These are phyloP conservation scores for Daldinia sp. DNA, from an alignment of 2,329 filamentous ascomycete species.

Conservation along the genomic window DNA sequence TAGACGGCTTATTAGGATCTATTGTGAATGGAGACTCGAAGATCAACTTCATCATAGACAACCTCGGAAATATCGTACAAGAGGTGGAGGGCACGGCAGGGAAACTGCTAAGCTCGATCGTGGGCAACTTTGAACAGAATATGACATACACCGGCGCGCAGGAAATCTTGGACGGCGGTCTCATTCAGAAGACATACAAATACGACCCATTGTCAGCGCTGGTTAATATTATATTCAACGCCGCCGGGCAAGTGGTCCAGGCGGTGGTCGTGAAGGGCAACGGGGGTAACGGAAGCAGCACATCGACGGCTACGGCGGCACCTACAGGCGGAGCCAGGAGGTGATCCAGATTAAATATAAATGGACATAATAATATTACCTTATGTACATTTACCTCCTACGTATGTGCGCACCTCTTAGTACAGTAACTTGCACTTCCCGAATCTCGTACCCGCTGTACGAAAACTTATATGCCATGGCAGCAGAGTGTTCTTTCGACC, in stretches of 20 bases:
- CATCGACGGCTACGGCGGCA: not conserved
- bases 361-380: not conserved
- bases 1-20: slow-evolving; percentile 66
- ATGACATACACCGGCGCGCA: slow-evolving; percentile 61
- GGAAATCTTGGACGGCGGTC: slow-evolving; percentile 44
- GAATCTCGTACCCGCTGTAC: no score
- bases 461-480: no score
- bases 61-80: slow-evolving; percentile 70
- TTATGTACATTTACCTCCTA: no score
- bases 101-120: slow-evolving; percentile 58
- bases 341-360: not conserved
- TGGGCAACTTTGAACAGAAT: slow-evolving; percentile 65
- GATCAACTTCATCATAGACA: slow-evolving; percentile 66
- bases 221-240: slow-evolving; percentile 60
- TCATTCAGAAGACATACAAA: slow-evolving; percentile 57
- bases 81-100: slow-evolving; percentile 60
- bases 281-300: not conserved
- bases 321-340: not conserved
- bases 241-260: slow-evolving; percentile 59
- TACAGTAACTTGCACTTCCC: no score
- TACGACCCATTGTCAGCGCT: slow-evolving; percentile 57
- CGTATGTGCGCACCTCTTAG: no score
- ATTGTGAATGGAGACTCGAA: slow-evolving; percentile 64
- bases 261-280: slow-evolving; percentile 46
- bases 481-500: no score